Percentiles rank a stretch among this genome's conserved stretches.
phyloP scores from a whole-genome alignment of 495 filamentous ascomycete genomes.

The Neurospora hispaniola region DNA sequence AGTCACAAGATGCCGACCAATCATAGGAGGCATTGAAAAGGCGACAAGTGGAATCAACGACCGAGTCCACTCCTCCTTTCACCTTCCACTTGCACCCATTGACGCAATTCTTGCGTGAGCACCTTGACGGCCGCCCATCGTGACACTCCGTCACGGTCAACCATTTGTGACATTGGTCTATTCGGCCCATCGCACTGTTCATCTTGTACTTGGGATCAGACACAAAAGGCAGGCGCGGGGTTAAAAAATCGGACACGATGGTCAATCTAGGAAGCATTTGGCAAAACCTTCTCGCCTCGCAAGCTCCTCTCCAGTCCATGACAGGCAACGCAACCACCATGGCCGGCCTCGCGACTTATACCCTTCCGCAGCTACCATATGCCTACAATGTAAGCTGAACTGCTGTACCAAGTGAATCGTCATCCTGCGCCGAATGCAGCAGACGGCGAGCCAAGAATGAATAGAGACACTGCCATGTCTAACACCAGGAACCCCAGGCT shows the following conservation, averaged over 20 bases:
- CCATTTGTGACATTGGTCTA: neutral
- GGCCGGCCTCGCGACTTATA: slow-evolving; percentile 23
- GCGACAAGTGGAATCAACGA: neutral
- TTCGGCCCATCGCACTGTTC: neutral
- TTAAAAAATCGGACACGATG: slow-evolving; percentile 10
- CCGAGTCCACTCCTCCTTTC: neutral
- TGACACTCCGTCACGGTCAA: neutral
- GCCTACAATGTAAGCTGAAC: slow-evolving; percentile 33
- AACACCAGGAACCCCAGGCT: slow-evolving; percentile 30
- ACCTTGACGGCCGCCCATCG: neutral
- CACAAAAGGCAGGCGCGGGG: neutral
- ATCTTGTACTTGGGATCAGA: neutral
- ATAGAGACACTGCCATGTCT: neutral
- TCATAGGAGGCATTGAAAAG: neutral
- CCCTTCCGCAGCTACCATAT: slow-evolving; percentile 33
- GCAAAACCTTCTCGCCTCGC: slow-evolving; percentile 22
- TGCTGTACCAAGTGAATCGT: neutral
- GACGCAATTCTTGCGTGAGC: neutral
- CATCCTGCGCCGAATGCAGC: neutral
- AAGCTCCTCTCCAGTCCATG: slow-evolving; percentile 13
- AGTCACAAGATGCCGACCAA: neutral
- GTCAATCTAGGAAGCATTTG: slow-evolving; percentile 20
- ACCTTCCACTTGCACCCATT: neutral
- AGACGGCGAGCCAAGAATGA: neutral
- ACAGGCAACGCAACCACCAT: slow-evolving; percentile 15